Evolutionary conservation across 2,329 filamentous ascomycete species (phyloP).

Genomic region (Tolypocladium pustulatum): DNA sequence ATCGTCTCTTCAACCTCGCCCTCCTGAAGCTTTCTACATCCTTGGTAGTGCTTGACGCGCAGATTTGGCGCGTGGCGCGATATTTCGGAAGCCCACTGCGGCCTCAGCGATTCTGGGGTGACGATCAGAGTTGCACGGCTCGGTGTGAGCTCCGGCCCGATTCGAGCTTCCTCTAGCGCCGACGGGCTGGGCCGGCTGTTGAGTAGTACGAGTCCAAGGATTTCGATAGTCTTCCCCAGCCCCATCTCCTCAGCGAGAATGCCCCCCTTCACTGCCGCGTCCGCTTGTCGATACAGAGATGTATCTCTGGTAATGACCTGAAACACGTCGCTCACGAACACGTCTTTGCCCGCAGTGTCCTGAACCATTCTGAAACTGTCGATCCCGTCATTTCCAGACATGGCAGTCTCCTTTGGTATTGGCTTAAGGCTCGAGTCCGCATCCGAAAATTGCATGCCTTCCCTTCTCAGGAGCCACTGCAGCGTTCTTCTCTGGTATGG

Average conservation of each 20-base stretch:
- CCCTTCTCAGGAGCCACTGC: constrained; percentile 58
- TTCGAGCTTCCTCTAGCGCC: constrained; percentile 6
- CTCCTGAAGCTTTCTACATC: constrained; percentile 26
- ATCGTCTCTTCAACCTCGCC: constrained; percentile 29
- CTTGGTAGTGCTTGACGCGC: constrained; percentile 45
- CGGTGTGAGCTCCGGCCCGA: constrained; percentile 33
- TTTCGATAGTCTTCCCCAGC: constrained; percentile 69
- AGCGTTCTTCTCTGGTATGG: constrained; percentile 64
- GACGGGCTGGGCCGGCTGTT: constrained; percentile 27
- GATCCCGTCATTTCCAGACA: background rate
- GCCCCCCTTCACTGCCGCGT: constrained; percentile 42
- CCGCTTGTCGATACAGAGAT: constrained; percentile 27
- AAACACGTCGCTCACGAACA: constrained; percentile 53
- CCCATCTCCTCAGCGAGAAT: constrained; percentile 78
- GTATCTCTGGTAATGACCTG: constrained; percentile 45
- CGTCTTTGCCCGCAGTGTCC: constrained; percentile 24
- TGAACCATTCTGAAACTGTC: constrained; percentile 20
- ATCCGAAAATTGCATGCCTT: constrained; percentile 44
- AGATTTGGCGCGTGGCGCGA: constrained; percentile 46
- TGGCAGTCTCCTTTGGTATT: constrained; percentile 2
- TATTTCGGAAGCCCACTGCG: constrained; percentile 54
- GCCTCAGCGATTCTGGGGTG: constrained; percentile 42
- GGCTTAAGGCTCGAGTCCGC: constrained; percentile 9
- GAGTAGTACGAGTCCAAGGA: constrained; percentile 58
- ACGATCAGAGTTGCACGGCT: constrained; percentile 52